Percentiles rank a stretch among this genome's conserved stretches.
These are phyloP conservation scores for Phalaenopsis equestris DNA, from an alignment of 106 monocot species.

Conservation along the genomic window DNA sequence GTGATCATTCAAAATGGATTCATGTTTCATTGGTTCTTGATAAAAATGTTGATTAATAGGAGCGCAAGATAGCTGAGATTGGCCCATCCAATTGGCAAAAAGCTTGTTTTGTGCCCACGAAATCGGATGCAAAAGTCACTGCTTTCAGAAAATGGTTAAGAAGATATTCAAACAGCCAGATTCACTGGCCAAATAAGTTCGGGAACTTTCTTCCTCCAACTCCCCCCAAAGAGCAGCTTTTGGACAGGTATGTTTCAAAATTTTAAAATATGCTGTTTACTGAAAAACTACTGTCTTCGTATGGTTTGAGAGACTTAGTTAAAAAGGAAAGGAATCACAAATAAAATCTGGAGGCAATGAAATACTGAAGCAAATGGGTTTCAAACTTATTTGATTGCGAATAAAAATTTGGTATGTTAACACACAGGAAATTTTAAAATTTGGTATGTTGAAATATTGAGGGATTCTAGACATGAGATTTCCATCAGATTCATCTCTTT, in stretches of 20 bases:
- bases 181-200: slow-evolving; percentile 51
- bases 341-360: too few species aligned
- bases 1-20: background rate
- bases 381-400: too few species aligned
- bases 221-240: slow-evolving; percentile 69
- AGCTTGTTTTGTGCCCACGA: slow-evolving; percentile 86
- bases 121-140: slow-evolving; percentile 69
- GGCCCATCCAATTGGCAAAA: slow-evolving; percentile 80
- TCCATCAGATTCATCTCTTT: too few species aligned
- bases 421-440: too few species aligned
- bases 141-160: slow-evolving; percentile 85
- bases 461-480: too few species aligned
- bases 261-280: too few species aligned
- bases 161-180: slow-evolving; percentile 52
- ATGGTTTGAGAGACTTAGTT: too few species aligned
- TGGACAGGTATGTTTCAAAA: slow-evolving; percentile 59
- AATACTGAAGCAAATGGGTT: too few species aligned
- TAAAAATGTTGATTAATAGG: slow-evolving; percentile 31
- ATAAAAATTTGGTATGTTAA: too few species aligned
- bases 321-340: too few species aligned
- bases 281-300: too few species aligned
- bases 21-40: background rate
- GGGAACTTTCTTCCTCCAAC: slow-evolving; percentile 45
- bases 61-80: slow-evolving; percentile 56
- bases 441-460: too few species aligned